phyloP scores from a whole-genome alignment of 1,284 basidiomycete species.

The Ceratobasidium sp. region DNA sequence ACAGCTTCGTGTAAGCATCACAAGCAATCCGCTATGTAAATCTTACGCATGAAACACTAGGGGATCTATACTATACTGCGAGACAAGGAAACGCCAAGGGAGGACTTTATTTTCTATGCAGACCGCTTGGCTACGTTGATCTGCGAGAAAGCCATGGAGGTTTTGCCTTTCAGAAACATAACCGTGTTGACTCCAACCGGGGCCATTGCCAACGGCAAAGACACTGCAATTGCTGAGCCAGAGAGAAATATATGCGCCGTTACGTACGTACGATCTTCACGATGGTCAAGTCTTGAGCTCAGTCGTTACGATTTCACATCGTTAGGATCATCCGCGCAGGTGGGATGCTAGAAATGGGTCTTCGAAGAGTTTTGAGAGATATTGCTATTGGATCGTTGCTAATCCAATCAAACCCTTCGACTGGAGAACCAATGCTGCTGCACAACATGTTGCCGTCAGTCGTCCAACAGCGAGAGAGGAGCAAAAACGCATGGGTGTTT shows the following conservation, averaged over 20 bases:
- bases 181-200: constrained; percentile 78
- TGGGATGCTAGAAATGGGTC: constrained; percentile 90
- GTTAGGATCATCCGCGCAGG: constrained; percentile 61
- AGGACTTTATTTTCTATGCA: constrained; percentile 91
- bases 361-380: constrained; percentile 88
- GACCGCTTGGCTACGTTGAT: constrained; percentile 89
- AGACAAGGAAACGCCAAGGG: constrained; percentile 74
- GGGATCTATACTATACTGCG: constrained; percentile 91
- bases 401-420: constrained; percentile 87
- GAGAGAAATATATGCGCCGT: constrained; percentile 34
- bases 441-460: constrained; percentile 82
- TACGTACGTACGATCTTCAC: constrained; percentile 66
- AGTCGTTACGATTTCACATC: neutral
- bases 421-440: constrained; percentile 90
- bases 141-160: constrained; percentile 85
- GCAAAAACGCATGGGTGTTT: constrained; percentile 83
- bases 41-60: constrained; percentile 60
- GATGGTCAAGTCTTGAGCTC: neutral
- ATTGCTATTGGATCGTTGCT: constrained; percentile 86
- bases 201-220: constrained; percentile 71
- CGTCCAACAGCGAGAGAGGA: constrained; percentile 74
- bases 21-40: neutral
- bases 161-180: constrained; percentile 78
- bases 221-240: constrained; percentile 61
- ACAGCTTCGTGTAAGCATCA: constrained; percentile 75